Evolutionary conservation across 129 eudicot species (phyloP).

Genomic region (Lactuca sativa): DNA sequence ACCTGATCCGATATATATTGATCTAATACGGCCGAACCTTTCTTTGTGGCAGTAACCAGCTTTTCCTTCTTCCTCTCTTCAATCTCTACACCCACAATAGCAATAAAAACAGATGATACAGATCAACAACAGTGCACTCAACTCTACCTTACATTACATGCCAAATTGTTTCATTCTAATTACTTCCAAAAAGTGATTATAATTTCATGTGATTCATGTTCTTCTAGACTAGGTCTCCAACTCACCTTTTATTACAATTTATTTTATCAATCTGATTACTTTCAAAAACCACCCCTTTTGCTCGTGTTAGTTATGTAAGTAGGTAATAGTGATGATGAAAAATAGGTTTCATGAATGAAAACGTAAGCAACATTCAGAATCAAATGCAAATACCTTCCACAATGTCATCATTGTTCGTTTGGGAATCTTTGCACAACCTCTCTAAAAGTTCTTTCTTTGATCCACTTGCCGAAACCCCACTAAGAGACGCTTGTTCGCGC

Average conservation of each 20-base stretch:
- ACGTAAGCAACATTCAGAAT: background rate
- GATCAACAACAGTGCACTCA: too few species aligned
- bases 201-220: background rate
- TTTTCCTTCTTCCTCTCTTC: conserved; percentile 56
- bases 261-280: background rate
- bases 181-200: background rate
- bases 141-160: too few species aligned
- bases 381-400: conserved; percentile 32
- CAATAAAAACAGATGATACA: background rate
- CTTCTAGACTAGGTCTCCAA: background rate
- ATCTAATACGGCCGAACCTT: conserved; percentile 92
- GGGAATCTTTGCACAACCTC: conserved; percentile 48
- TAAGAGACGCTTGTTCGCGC: conserved; percentile 55
- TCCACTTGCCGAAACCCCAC: conserved; percentile 62
- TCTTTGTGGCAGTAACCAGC: conserved; percentile 77
- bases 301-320: too few species aligned
- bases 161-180: too few species aligned
- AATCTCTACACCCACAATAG: conserved; percentile 27
- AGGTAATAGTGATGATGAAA: too few species aligned
- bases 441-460: conserved; percentile 73
- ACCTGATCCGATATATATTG: conserved; percentile 71
- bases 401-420: conserved; percentile 19
- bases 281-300: background rate
- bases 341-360: too few species aligned
- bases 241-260: background rate